Conservation (phyloP, 1,284 basidiomycete species). For the Tilletia horrida region DNA sequence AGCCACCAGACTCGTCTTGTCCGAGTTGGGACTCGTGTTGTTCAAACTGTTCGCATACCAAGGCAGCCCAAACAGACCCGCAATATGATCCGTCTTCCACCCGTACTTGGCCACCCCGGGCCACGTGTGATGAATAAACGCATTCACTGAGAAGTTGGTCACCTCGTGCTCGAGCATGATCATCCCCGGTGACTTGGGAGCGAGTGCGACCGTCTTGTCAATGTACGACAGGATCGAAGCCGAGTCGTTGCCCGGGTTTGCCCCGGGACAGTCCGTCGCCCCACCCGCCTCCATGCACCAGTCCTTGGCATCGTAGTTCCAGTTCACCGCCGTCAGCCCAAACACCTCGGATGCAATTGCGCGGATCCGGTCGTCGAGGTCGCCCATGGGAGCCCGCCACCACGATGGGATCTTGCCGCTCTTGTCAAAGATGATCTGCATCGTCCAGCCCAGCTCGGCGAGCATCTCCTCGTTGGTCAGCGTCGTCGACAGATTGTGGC, state of each 20-base stretch:
- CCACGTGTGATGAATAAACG: no score
- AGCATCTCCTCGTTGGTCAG: slow-evolving; percentile 82
- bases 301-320: slow-evolving; percentile 60
- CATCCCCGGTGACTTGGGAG: slow-evolving; percentile 63
- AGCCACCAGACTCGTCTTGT: no score
- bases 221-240: slow-evolving; percentile 26
- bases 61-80: no score
- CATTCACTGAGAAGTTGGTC: no score
- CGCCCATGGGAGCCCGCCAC: slow-evolving; percentile 41
- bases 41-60: no score
- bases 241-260: slow-evolving; percentile 29
- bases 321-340: slow-evolving; percentile 67
- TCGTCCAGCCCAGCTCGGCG: slow-evolving; percentile 88
- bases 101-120: no score
- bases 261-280: slow-evolving; percentile 28
- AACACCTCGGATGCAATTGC: slow-evolving; percentile 47
- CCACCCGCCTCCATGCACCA: slow-evolving; percentile 26
- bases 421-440: slow-evolving; percentile 71
- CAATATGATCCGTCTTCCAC: no score
- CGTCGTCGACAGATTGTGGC: slow-evolving; percentile 65
- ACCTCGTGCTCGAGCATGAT: slow-evolving; percentile 81
- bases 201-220: slow-evolving; percentile 24
- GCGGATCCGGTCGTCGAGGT: slow-evolving; percentile 54
- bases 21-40: no score
- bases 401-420: slow-evolving; percentile 60